A percentile compares a stretch with the other conserved stretches of the same genome.
Conservation (phyloP, 2,329 filamentous ascomycete genomes). For the Fusarium graminum region DNA sequence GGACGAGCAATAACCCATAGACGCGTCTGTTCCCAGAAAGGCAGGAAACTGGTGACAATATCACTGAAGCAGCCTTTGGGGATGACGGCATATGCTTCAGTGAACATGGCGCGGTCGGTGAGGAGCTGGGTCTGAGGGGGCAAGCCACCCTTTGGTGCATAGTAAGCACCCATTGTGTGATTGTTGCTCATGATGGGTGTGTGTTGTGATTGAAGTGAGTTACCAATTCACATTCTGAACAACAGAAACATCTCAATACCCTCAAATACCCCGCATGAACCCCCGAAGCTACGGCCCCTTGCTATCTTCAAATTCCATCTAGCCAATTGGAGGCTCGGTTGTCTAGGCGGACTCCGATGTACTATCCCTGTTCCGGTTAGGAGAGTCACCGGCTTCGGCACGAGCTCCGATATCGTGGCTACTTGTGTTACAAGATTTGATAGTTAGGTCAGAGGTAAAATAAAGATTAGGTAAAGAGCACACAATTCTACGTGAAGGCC, state of each 20-base stretch:
- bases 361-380: not conserved
- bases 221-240: not conserved
- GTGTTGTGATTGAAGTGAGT: not conserved
- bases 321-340: not conserved
- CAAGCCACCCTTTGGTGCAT: slow-evolving; percentile 32
- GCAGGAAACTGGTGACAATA: slow-evolving; percentile 35
- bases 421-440: too few relatives aligned
- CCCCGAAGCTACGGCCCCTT: slow-evolving; percentile 1
- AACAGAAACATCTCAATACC: not conserved
- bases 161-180: slow-evolving; percentile 23
- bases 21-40: slow-evolving; percentile 33
- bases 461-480: too few relatives aligned
- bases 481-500: too few relatives aligned
- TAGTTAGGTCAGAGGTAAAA: too few relatives aligned
- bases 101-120: slow-evolving; percentile 36
- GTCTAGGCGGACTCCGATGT: not conserved
- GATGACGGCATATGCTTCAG: slow-evolving; percentile 36
- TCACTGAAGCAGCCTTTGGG: slow-evolving; percentile 39
- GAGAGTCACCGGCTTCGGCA: not conserved
- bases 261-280: slow-evolving; percentile 14
- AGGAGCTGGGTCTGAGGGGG: slow-evolving; percentile 33
- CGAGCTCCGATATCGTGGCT: not conserved
- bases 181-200: slow-evolving; percentile 15
- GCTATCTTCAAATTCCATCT: not conserved
- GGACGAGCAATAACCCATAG: slow-evolving; percentile 35